A percentile compares a stretch with the other conserved stretches of the same genome.
Conservation (phyloP, 2,329 filamentous ascomycete genomes). For the Alternaria gaisen region DNA sequence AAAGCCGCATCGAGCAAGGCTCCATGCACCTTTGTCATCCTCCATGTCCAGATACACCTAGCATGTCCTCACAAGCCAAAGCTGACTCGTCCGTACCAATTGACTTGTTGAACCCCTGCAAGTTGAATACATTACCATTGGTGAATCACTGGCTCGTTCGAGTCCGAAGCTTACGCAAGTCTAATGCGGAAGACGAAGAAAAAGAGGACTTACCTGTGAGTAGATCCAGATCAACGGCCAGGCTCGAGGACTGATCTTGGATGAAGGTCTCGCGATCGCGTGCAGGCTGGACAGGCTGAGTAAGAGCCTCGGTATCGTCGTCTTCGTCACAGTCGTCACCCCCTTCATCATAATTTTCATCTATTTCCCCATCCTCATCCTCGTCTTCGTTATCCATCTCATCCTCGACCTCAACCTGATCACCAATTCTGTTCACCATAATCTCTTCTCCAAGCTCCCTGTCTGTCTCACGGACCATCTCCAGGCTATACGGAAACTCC, state of each 20-base stretch:
- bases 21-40: neutral
- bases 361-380: neutral
- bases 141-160: neutral
- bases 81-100: neutral
- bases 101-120: neutral
- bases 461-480: no score
- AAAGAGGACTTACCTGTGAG: neutral
- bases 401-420: neutral
- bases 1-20: no score
- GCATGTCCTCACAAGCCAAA: neutral
- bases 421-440: neutral
- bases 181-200: neutral
- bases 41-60: neutral
- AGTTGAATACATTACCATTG: neutral
- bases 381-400: neutral
- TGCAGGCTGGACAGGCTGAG: no score
- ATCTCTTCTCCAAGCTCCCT: neutral
- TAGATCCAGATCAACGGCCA: neutral
- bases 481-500: neutral
- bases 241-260: neutral
- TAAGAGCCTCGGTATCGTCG: neutral
- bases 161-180: neutral
- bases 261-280: neutral
- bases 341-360: neutral
- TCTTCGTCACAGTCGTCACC: neutral